Percentiles rank a stretch among this genome's conserved stretches.
These are phyloP conservation scores for Didymella keratinophila DNA, from an alignment of 2,329 filamentous ascomycete species.

Conservation along the genomic window DNA sequence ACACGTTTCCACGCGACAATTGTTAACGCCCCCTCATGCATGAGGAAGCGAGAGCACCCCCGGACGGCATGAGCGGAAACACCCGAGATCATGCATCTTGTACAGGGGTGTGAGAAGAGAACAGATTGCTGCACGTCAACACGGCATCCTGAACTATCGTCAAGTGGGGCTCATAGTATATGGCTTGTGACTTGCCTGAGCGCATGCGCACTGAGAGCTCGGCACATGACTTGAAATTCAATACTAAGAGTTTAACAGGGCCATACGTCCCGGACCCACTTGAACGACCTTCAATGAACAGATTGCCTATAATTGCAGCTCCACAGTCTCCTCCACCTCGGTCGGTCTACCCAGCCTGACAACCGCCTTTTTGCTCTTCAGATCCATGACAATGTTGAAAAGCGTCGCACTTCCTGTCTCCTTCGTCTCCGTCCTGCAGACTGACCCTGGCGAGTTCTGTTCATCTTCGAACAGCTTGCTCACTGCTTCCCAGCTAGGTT, in stretches of 20 bases:
- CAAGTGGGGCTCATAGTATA: neutral
- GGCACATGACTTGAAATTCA: neutral
- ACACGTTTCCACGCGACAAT: constrained; percentile 13
- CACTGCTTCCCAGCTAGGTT: constrained; percentile 42
- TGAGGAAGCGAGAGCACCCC: constrained; percentile 8
- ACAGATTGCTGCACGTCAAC: neutral
- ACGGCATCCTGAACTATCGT: neutral
- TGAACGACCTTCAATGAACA: neutral
- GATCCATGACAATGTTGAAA: constrained; percentile 50
- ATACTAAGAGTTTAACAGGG: neutral
- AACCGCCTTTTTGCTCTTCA: constrained; percentile 41
- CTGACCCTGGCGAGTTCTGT: constrained; percentile 48
- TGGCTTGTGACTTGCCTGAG: neutral
- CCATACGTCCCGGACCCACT: neutral
- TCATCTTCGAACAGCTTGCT: constrained; percentile 53
- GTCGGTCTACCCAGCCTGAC: constrained; percentile 45
- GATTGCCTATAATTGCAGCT: constrained; percentile 29
- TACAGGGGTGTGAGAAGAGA: neutral
- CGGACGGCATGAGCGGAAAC: neutral
- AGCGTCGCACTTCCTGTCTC: constrained; percentile 44
- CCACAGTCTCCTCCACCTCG: constrained; percentile 37
- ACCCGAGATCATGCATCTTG: neutral
- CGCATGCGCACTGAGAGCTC: neutral
- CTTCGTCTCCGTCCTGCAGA: constrained; percentile 37
- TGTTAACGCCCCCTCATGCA: constrained; percentile 7